Evolutionary conservation across 1,284 basidiomycete species (phyloP).

Genomic region (Boletus semigastroideus): DNA sequence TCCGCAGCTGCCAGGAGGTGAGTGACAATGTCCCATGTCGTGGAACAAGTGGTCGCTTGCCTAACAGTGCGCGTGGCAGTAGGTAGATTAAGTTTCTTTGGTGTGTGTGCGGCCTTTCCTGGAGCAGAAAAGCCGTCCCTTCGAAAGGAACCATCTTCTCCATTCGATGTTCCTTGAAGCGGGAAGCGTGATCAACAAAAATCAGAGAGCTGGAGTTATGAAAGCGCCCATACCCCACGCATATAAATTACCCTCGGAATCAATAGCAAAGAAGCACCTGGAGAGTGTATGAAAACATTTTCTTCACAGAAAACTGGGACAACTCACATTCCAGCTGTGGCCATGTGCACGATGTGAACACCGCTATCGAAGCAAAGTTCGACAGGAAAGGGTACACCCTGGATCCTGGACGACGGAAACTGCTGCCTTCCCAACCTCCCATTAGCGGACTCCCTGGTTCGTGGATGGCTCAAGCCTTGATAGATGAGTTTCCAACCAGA

Average conservation of each 20-base stretch:
- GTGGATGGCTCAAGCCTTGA: conserved; percentile 57
- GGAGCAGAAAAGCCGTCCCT: conserved; percentile 59
- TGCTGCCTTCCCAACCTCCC: conserved; percentile 57
- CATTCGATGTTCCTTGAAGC: conserved; percentile 65
- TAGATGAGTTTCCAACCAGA: conserved; percentile 82
- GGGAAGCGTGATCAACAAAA: conserved; percentile 6
- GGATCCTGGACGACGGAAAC: conserved; percentile 37
- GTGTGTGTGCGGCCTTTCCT: conserved; percentile 48
- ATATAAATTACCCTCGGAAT: conserved; percentile 69
- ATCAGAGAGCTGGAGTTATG: neutral
- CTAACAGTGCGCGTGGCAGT: conserved; percentile 59
- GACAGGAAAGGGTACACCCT: conserved; percentile 60
- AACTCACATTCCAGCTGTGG: conserved; percentile 78
- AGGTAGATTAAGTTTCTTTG: conserved; percentile 59
- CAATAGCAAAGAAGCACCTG: conserved; percentile 81
- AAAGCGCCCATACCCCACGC: conserved; percentile 70
- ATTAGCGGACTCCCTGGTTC: conserved; percentile 53
- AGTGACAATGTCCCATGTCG: conserved; percentile 14
- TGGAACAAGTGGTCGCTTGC: conserved; percentile 34
- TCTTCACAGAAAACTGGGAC: conserved; percentile 1
- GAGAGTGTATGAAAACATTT: conserved; percentile 2
- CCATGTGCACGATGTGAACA: conserved; percentile 68
- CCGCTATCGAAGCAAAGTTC: conserved; percentile 53
- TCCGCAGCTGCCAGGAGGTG: conserved; percentile 55
- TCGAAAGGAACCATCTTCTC: conserved; percentile 39